These are phyloP conservation scores for Wickerhamomyces subpelliculosus DNA, from an alignment of 805 yeast species.

Conservation along the genomic window DNA sequence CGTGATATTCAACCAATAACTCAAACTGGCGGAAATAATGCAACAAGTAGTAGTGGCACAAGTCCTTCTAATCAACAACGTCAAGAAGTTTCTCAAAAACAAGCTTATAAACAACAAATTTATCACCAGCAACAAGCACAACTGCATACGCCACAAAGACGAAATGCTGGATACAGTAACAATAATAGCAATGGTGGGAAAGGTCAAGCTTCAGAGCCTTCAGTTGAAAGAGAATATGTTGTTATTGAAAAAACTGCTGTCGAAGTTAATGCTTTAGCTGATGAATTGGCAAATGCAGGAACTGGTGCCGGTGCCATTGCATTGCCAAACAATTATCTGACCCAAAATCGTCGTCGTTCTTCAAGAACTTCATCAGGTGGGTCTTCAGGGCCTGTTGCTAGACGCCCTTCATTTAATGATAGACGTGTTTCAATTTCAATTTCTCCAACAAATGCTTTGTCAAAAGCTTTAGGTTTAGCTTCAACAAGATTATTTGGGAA, in stretches of 20 bases:
- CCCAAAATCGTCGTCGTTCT: constrained; percentile 25
- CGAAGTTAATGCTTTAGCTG: constrained; percentile 93
- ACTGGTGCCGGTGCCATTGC: constrained; percentile 41
- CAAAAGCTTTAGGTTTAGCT: constrained; percentile 82
- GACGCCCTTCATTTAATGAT: constrained; percentile 58
- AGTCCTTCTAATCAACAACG: constrained; percentile 3
- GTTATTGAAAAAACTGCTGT: constrained; percentile 93
- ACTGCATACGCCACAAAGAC: constrained; percentile 2
- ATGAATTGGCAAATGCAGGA: constrained; percentile 70
- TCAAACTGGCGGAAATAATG: too few relatives aligned
- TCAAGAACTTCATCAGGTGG: constrained; percentile 42
- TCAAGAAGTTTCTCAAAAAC: constrained; percentile 4
- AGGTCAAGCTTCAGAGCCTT: constrained; percentile 35
- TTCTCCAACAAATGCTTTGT: constrained; percentile 80
- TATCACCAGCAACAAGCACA: neutral
- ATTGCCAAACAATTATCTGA: constrained; percentile 18
- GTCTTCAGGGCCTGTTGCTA: constrained; percentile 28
- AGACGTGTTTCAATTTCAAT: constrained; percentile 60
- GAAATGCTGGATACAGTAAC: constrained; percentile 8
- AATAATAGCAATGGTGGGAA: too few relatives aligned
- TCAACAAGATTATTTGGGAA: constrained; percentile 79
- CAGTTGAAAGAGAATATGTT: constrained; percentile 80
- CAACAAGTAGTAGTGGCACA: constrained; percentile 4
- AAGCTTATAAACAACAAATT: constrained; percentile 1
- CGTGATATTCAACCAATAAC: constrained; percentile 21